Evolutionary conservation across 2,329 filamentous ascomycete species (phyloP).

Genomic region (Penicillium capsulatum): DNA sequence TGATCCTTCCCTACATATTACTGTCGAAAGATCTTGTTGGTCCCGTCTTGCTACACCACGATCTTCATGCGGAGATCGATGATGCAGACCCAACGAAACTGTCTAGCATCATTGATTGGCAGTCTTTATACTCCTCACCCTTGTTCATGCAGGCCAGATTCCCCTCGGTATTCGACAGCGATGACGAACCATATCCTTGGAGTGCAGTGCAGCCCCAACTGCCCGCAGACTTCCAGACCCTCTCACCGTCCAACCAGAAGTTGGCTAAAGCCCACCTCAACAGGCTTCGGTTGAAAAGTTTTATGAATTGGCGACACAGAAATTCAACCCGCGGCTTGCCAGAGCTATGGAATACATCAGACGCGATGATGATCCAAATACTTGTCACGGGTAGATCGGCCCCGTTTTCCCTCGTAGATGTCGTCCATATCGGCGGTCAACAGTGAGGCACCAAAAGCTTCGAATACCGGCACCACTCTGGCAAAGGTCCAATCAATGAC

Average conservation of each 20-base stretch:
- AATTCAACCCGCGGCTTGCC: slow-evolving; percentile 1
- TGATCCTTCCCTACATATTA: slow-evolving; percentile 2
- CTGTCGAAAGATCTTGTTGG: slow-evolving; percentile 1
- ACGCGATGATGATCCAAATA: slow-evolving; percentile 1
- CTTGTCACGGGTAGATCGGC: neutral
- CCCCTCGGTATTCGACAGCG: slow-evolving; percentile 2
- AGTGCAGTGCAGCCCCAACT: slow-evolving; percentile 1
- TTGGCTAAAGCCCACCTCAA: neutral
- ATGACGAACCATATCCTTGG: slow-evolving; percentile 1
- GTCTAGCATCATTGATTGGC: slow-evolving; percentile 3
- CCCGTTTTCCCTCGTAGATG: slow-evolving; percentile 2
- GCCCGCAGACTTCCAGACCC: slow-evolving; percentile 1
- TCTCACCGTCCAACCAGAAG: slow-evolving; percentile 1
- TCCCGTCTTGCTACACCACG: slow-evolving; percentile 2
- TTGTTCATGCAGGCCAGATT: slow-evolving; percentile 2
- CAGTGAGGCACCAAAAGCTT: slow-evolving; percentile 9
- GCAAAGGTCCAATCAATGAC: slow-evolving; percentile 1
- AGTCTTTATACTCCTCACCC: slow-evolving; percentile 1
- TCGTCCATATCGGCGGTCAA: slow-evolving; percentile 1
- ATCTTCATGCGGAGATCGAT: slow-evolving; percentile 4
- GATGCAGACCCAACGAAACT: slow-evolving; percentile 2
- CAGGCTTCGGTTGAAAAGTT: slow-evolving; percentile 2
- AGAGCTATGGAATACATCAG: slow-evolving; percentile 1
- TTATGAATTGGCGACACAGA: slow-evolving; percentile 2
- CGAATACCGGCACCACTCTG: slow-evolving; percentile 5